Conservation (phyloP, 1,139 yeast genomes). For the Taphrina pruni region DNA sequence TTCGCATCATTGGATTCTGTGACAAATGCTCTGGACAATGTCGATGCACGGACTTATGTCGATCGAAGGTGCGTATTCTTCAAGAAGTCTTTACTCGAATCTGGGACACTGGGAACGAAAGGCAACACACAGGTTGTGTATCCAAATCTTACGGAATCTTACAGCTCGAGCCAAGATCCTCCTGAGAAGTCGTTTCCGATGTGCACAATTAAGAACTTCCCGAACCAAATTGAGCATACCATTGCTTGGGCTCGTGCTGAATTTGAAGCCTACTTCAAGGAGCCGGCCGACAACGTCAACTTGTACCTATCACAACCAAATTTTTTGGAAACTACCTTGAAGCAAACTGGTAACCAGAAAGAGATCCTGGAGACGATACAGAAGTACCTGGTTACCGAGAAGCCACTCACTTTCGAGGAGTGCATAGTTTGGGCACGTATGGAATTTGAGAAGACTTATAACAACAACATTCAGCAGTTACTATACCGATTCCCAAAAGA, state of each 20-base stretch:
- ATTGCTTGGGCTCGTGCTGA: slow-evolving; percentile 98
- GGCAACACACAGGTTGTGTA: slow-evolving; percentile 97
- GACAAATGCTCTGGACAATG: slow-evolving; percentile 94
- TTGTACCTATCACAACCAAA: slow-evolving; percentile 88
- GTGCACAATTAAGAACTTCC: slow-evolving; percentile 96
- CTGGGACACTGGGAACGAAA: slow-evolving; percentile 97
- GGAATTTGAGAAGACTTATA: slow-evolving; percentile 83
- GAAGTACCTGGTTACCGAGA: slow-evolving; percentile 68
- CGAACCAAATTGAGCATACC: slow-evolving; percentile 96
- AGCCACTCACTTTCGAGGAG: slow-evolving; percentile 90
- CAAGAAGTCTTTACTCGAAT: slow-evolving; percentile 88
- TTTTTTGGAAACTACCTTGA: slow-evolving; percentile 86
- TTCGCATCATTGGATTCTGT: slow-evolving; percentile 86
- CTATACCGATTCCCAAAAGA: slow-evolving; percentile 93
- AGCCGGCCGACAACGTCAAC: slow-evolving; percentile 90
- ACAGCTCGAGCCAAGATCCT: slow-evolving; percentile 96
- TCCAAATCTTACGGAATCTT: slow-evolving; percentile 91
- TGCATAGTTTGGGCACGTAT: slow-evolving; percentile 94
- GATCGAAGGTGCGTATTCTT: slow-evolving; percentile 95
- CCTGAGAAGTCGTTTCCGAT: slow-evolving; percentile 97
- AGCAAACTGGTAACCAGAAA: slow-evolving; percentile 90
- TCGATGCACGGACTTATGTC: slow-evolving; percentile 96
- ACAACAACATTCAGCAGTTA: slow-evolving; percentile 84
- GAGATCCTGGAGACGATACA: slow-evolving; percentile 80
- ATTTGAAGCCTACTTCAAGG: slow-evolving; percentile 91